Evolutionary conservation across 2,329 filamentous ascomycete genomes (phyloP), one percentile per base, ranked within the genome.

Genomic region (Didymosphaeria variabile): DNA sequence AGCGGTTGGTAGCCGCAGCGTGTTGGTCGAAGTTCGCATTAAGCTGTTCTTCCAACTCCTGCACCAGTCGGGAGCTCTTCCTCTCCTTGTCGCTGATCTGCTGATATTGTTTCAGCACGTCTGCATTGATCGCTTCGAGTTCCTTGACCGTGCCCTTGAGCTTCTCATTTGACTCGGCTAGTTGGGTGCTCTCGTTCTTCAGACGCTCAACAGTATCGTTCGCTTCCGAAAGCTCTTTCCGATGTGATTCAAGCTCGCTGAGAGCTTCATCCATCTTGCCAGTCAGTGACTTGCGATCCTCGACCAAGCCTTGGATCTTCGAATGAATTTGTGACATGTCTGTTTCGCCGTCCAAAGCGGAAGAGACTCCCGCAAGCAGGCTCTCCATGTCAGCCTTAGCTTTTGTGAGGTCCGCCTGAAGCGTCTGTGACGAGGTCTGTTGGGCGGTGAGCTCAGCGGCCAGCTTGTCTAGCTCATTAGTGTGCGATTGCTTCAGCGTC

Each of bases 1-100:
- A 82, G 57, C 94, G 89, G 80, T 97, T 97, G 77, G 88, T 93
- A 13, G 90, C 89, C 61, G 88, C 84, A 74, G 97, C 92, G 62
- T 94, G 93, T 76, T 97, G 92, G 73, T 99, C 95, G 79, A 93
- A 99, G 80, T 95, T 97, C 76, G 87, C 92, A 74, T 94, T 94
- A 57, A 99, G 88, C 79, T 99, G 95, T 71, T 98, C 94, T 79
- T 99, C 95, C 5, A 99, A 88, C 80, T 99, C 94, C 77, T 98
- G 93, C 9, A 99, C 92, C 13, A 99, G 84, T 23, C 93, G 89
- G 45, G 92, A 91, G 78, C 95, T 96, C 85, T 97, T 97, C 82
- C 93, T 90, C 83, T 96, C 97, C 80, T 87, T 87, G 17, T 83
- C 81, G 23, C 80, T 82, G 58, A 88, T 81, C 65, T 82, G 82